These are phyloP conservation scores for Rhododendron williamsianum DNA, from an alignment of 148 eudicot genomes.

Conservation along the genomic window DNA sequence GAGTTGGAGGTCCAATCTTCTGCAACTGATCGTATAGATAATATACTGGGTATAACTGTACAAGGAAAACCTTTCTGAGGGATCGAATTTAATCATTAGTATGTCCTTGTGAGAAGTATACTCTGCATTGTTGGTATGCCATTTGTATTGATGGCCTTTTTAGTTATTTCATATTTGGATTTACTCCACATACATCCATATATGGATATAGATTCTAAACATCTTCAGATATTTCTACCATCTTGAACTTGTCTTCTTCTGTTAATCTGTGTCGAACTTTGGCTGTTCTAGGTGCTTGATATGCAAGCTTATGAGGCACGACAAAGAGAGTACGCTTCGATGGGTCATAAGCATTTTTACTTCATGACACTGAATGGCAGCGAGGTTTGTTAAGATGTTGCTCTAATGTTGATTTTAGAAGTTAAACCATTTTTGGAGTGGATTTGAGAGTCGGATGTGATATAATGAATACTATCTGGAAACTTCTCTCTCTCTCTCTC, in stretches of 20 bases:
- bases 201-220: neutral
- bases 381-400: conserved; percentile 52
- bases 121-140: neutral
- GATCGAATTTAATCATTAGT: neutral
- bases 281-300: conserved; percentile 70
- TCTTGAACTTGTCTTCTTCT: conserved; percentile 4
- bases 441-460: neutral
- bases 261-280: conserved; percentile 4
- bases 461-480: neutral
- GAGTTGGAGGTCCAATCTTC: conserved; percentile 6
- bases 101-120: neutral
- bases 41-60: neutral
- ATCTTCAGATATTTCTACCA: neutral
- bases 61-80: neutral
- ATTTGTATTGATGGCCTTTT: conserved; percentile 1
- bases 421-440: neutral
- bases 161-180: neutral
- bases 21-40: neutral
- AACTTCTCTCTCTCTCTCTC: neutral
- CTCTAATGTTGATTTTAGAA: conserved; percentile 14
- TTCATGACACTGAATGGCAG: conserved; percentile 96
- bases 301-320: conserved; percentile 81
- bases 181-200: neutral
- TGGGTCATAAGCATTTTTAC: conserved; percentile 95
- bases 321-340: conserved; percentile 74